Conservation (phyloP, 176 grass and related monocot genomes). For the Triticum aestivum region DNA sequence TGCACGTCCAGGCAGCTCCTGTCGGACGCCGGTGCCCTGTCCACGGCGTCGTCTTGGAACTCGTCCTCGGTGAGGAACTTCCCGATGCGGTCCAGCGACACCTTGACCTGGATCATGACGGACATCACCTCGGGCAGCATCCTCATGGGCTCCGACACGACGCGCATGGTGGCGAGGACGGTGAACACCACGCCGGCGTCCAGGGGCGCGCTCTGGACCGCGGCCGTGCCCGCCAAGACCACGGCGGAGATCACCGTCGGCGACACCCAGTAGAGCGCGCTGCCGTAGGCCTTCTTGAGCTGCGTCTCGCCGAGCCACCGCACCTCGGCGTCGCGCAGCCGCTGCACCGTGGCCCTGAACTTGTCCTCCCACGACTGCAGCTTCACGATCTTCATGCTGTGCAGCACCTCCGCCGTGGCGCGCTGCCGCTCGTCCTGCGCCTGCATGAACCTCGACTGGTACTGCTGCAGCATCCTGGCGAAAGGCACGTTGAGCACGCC, state of each 20-base stretch:
- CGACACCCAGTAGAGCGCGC: conserved; percentile 74
- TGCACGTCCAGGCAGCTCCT: conserved; percentile 30
- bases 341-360: conserved; percentile 41
- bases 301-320: conserved; percentile 70
- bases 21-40: neutral
- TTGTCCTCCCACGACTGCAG: conserved; percentile 75
- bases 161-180: conserved; percentile 68
- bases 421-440: conserved; percentile 87
- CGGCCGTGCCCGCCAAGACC: conserved; percentile 57
- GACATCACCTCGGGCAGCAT: conserved; percentile 82
- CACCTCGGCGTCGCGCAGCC: conserved; percentile 63
- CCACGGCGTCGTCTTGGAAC: conserved; percentile 52
- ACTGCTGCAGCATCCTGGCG: conserved; percentile 59
- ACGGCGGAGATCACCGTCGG: conserved; percentile 67
- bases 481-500: conserved; percentile 68
- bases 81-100: conserved; percentile 68
- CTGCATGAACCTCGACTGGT: conserved; percentile 71
- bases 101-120: conserved; percentile 84
- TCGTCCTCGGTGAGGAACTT: conserved; percentile 75
- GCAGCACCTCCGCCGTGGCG: conserved; percentile 72
- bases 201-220: conserved; percentile 41
- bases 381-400: conserved; percentile 80
- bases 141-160: conserved; percentile 73
- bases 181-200: conserved; percentile 80
- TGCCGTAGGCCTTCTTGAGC: conserved; percentile 72